Evolutionary conservation across 1,139 yeast genomes (phyloP).

Genomic region (Pneumocystis sp.): DNA sequence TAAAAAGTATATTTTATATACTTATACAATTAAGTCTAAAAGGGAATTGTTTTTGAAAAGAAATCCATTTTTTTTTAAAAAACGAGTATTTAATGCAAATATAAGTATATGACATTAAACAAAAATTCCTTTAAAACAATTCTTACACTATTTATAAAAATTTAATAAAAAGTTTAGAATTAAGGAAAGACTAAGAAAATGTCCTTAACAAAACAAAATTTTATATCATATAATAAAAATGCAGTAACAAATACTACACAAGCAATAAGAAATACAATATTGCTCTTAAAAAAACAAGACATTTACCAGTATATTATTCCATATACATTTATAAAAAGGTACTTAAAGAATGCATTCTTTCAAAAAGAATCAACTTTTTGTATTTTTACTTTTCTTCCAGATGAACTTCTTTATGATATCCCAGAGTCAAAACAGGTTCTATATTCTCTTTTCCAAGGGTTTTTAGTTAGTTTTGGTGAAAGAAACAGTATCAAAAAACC

Average conservation of each 20-base stretch:
- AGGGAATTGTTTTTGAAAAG: neutral
- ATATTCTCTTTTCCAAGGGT: slow-evolving; percentile 52
- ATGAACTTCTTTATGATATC: slow-evolving; percentile 39
- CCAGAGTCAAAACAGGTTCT: slow-evolving; percentile 26
- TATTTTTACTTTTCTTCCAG: slow-evolving; percentile 37
- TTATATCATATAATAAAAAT: neutral
- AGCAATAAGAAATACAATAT: neutral
- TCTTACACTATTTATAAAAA: neutral
- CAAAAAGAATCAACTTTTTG: slow-evolving; percentile 14
- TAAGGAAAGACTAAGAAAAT: neutral
- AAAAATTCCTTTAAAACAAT: neutral
- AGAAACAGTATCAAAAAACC: slow-evolving; percentile 13
- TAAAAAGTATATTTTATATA: neutral
- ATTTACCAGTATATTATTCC: neutral
- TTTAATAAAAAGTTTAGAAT: neutral
- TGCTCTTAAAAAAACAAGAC: neutral
- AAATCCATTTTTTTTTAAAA: neutral
- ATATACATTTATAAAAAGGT: neutral
- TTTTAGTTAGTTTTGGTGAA: slow-evolving; percentile 41
- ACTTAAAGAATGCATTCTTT: neutral
- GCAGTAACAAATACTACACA: neutral
- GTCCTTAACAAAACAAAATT: neutral
- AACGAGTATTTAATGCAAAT: neutral
- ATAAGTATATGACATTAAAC: neutral
- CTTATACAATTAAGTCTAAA: neutral